Evolutionary conservation across 1,284 basidiomycete species (phyloP), one percentile per base, ranked within the genome.

Genomic region (Austroboletus rostrupii): DNA sequence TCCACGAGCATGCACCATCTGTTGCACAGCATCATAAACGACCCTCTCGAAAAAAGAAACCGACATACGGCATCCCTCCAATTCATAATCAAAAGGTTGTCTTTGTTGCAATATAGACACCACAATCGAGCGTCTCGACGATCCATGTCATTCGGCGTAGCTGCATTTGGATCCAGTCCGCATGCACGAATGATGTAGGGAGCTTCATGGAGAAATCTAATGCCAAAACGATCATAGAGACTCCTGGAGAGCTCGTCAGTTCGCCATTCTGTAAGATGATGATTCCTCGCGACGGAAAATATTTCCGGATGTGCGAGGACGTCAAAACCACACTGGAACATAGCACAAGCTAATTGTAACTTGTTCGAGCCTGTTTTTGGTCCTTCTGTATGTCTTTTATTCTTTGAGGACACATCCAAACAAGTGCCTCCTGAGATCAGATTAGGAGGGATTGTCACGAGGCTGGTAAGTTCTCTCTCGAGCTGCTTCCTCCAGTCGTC

Each of bases 101-200:
- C 1, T 16, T 4, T 13, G 16, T 12, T 5, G 32, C 56, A 55
- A 16, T 1, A 17, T 20, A 52, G 19, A 21, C 52, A 55, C 17
- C 6, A 41, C 41, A 53, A 12, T 21, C 45, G 42, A 20, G 49
- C 47, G 20, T 57, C 49, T 10, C 20, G 47, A 8, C 7, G 23
- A 26, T 54, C 48, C 59, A 60, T 60, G 14, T 62, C 45, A 9
- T 43, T 46, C 5, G 28, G 13, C 3, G 44, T 60, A 23, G 53
- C 42, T 8, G 53, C 42, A 33, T 19, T 35, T 26, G 61, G 58
- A 21, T 57, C 57, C 36, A 59, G 12, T 16, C 36, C 47, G 16
- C 57, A 53, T 11, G 47, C 31, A 43, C 16, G 32, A 12, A 57
- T 36, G 4, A 59, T 38, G 17, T 50, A 40, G 16, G 48, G 48